Base-by-base conservation (phyloP, 2,329 filamentous ascomycete genomes). In the Aspergillus brunneoviolaceus region DNA sequence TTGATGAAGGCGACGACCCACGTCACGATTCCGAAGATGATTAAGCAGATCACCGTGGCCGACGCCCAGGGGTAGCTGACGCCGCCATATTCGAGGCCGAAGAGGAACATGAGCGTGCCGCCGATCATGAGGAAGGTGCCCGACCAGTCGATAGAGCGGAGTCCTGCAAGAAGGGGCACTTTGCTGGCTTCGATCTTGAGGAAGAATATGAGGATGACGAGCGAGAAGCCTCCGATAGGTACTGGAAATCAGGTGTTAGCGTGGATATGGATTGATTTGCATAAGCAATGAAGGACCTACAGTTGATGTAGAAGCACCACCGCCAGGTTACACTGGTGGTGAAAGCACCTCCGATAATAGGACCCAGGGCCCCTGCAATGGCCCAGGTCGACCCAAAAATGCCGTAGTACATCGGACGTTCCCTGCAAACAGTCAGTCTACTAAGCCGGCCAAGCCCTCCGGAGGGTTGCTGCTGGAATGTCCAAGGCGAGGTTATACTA, bases 1-100 rank as follows among this genome's bases (percentile, higher is more conserved):
- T 89, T 86, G 23, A 91, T 51, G 64, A 88, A 77, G 74, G 96
- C 96, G 45, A 92, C 64, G 12, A 64, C 83, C 56, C 89, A 81
- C 12, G 83, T 81, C 29, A 89, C 59, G 25, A 85, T 70, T 23
- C 91, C 91, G 66, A 94, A 92, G 52, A 94, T 78, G 64, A 96
- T 82, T 29, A 96, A 81, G 69, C 89, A 92, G 67, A 96, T 83
- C 33, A 93, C 89, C 1, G 85, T 88, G 1, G 89, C 81, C 0
- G 89, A 93, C 55, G 78, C 76, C 92, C 92, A 96, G 1, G 92
- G 89, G 64, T 85, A 86, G 23, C 82, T 81, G 55, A 92, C 84
- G 52, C 91, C 92, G 57, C 92, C 93, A 63, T 94, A 91, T 70
- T 96, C 89, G 11, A 96, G 84, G 0, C 92, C 93, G 48, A 96